phyloP scores from a whole-genome alignment of 2,329 filamentous ascomycete species.

The Bertia moriformis region DNA sequence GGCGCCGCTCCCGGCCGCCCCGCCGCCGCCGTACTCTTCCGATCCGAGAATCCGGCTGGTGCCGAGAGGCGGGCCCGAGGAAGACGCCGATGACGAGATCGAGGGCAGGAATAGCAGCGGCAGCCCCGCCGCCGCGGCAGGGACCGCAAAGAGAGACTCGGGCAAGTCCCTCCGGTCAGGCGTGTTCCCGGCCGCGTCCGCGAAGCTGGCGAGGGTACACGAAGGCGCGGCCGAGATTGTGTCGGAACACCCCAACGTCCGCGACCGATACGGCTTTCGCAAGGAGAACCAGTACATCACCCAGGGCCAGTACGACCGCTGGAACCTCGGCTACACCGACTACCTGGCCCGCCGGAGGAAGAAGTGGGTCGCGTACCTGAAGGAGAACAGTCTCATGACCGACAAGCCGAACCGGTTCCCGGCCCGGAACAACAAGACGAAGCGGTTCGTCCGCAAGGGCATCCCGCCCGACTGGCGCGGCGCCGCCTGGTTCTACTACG shows the following conservation, averaged over 20 bases:
- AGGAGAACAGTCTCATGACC: conserved; percentile 60
- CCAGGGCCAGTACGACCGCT: conserved; percentile 64
- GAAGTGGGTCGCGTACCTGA: conserved; percentile 72
- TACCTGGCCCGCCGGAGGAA: conserved; percentile 61
- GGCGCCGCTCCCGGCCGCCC: too few relatives aligned
- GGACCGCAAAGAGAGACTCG: conserved; percentile 29
- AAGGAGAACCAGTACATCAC: conserved; percentile 72
- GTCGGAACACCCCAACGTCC: conserved; percentile 32
- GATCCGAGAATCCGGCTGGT: too few relatives aligned
- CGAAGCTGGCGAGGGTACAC: conserved; percentile 9
- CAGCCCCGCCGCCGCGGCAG: conserved; percentile 5
- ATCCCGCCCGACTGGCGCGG: conserved; percentile 88
- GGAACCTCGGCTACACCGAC: conserved; percentile 61
- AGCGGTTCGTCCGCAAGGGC: conserved; percentile 81
- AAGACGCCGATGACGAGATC: too few relatives aligned
- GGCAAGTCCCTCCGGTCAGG: conserved; percentile 25
- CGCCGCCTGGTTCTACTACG: conserved; percentile 95
- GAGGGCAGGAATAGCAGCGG: too few relatives aligned
- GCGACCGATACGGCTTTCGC: conserved; percentile 84
- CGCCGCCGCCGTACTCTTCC: too few relatives aligned
- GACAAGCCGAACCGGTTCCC: conserved; percentile 66
- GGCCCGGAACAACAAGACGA: conserved; percentile 65
- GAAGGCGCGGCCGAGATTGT: too few relatives aligned
- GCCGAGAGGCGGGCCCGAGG: too few relatives aligned
- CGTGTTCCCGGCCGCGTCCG: neutral